Evolutionary conservation across 495 filamentous ascomycete genomes (phyloP), one percentile per base, ranked within the genome.

Genomic region (Penicillium samsonianum): DNA sequence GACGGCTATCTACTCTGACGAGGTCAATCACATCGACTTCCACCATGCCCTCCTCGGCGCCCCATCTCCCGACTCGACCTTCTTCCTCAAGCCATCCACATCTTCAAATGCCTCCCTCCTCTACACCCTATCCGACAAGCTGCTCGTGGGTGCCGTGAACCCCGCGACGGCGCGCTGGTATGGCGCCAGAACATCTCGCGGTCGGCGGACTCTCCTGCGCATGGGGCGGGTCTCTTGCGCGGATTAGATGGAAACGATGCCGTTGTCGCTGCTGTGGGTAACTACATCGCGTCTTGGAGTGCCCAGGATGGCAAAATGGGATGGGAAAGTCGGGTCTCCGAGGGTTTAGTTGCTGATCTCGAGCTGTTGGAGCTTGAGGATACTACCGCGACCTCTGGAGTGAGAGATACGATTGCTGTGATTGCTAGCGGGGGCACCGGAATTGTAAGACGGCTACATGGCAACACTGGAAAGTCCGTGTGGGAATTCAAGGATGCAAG

Each of bases 11-110:
- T 96, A 88, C 77, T 77, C 82, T 49, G 94, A 99, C 66, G 94
- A 98, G 68, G 91, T 96, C 66, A 90, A 87, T 76, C 84, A 90
- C 67, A 82, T 91, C 70, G 94, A 99, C 76, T 98, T 89, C 80
- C 95, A 98, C 74, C 86, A 93, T 75, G 84, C 89, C 50, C 86
- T 98, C 38, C 77, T 98, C 63, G 94, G 94, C 61, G 70, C 87
- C 17, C 92, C 95, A 56, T 86, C 88, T 63, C 75, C 82, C 69
- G 82, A 88, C 42, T 90, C 90, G 37, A 96, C 91, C 49, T 96
- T 99, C 81, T 97, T 98, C 82, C 91, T 96, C 74, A 86, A 85
- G 57, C 95, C 94, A 12, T 82, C 86, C 54, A 73, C 84, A 17
- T 79, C 87, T 53, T 92, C 91, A 19, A 90, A 89, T 71, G 93